Percentiles rank a stretch among this genome's conserved stretches.
Evolutionary conservation across 1,139 yeast species (phyloP).

Genomic region (Saccharomyces hybrid): DNA sequence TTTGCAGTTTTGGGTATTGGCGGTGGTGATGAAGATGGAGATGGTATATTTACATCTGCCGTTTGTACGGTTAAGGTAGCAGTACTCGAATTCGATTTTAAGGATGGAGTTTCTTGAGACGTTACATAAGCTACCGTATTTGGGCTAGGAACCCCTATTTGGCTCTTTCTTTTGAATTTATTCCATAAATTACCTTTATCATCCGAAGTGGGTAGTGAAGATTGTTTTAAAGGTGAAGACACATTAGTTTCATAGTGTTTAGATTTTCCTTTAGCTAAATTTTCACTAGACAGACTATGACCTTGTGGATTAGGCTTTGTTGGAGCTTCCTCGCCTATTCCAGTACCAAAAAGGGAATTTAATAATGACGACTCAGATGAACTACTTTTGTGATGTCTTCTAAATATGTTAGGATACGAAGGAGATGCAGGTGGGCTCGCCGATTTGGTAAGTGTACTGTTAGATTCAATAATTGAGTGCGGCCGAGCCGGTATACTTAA

Average conservation of each 20-base stretch:
- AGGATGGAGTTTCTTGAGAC: constrained; percentile 4
- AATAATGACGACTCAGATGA: constrained; percentile 47
- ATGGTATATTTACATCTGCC: not conserved
- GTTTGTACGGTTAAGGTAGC: not conserved
- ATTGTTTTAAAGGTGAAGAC: constrained; percentile 11
- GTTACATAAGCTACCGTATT: not conserved
- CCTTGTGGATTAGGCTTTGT: constrained; percentile 6
- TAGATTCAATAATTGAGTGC: constrained; percentile 43
- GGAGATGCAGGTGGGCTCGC: constrained; percentile 36
- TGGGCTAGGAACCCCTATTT: constrained; percentile 6
- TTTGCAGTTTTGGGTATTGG: not conserved
- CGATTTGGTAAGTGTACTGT: constrained; percentile 34
- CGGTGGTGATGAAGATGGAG: constrained; percentile 6
- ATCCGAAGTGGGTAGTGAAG: constrained; percentile 12
- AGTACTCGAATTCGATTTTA: not conserved
- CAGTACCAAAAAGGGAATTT: constrained; percentile 29
- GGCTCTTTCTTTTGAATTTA: constrained; percentile 26
- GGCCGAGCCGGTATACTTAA: constrained; percentile 41
- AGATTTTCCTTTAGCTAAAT: constrained; percentile 8
- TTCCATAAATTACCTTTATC: constrained; percentile 27
- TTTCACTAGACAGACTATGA: constrained; percentile 15
- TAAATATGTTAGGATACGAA: constrained; percentile 40
- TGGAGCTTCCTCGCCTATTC: constrained; percentile 5
- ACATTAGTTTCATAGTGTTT: constrained; percentile 6
- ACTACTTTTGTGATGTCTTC: constrained; percentile 50